phyloP scores from a whole-genome alignment of 768 basidiomycete genomes.

The Paxillus ammoniavirescens region DNA sequence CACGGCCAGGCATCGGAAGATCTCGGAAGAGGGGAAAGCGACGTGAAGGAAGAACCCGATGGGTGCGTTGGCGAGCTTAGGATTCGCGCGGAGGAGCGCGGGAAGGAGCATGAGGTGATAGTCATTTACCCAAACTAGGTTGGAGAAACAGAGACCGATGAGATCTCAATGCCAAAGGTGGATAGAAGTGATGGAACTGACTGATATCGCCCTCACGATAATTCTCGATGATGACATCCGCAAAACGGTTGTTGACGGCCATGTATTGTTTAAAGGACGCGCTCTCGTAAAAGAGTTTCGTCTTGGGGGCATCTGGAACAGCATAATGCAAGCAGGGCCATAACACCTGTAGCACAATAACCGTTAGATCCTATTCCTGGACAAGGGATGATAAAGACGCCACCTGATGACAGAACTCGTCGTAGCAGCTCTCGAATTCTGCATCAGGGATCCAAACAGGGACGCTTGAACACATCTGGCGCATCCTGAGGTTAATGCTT shows the following conservation, averaged over 20 bases:
- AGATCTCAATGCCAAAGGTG: conserved; percentile 1
- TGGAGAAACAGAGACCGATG: neutral
- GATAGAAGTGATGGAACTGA: conserved; percentile 17
- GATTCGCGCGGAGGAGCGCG: conserved; percentile 68
- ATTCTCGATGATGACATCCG: conserved; percentile 73
- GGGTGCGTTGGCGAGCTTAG: conserved; percentile 42
- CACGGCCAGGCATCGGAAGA: conserved; percentile 87
- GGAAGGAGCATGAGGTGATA: conserved; percentile 97
- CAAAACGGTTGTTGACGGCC: conserved; percentile 88
- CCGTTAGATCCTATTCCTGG: conserved; percentile 18
- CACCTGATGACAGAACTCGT: conserved; percentile 84
- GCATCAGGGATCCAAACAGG: conserved; percentile 82
- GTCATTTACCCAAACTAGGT: conserved; percentile 80
- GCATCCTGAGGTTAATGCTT: conserved; percentile 53
- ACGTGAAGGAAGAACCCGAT: conserved; percentile 95
- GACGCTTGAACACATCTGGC: conserved; percentile 38
- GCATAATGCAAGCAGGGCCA: conserved; percentile 90
- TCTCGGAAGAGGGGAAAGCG: conserved; percentile 93
- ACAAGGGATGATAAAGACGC: conserved; percentile 18
- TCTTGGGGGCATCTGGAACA: conserved; percentile 85
- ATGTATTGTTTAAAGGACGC: conserved; percentile 83
- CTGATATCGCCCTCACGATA: conserved; percentile 89
- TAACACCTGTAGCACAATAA: conserved; percentile 46
- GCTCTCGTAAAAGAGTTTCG: conserved; percentile 76
- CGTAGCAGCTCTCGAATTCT: conserved; percentile 78